Evolutionary conservation across 495 filamentous ascomycete species (phyloP).

Genomic region (Aspergillus sclerotioniger): DNA sequence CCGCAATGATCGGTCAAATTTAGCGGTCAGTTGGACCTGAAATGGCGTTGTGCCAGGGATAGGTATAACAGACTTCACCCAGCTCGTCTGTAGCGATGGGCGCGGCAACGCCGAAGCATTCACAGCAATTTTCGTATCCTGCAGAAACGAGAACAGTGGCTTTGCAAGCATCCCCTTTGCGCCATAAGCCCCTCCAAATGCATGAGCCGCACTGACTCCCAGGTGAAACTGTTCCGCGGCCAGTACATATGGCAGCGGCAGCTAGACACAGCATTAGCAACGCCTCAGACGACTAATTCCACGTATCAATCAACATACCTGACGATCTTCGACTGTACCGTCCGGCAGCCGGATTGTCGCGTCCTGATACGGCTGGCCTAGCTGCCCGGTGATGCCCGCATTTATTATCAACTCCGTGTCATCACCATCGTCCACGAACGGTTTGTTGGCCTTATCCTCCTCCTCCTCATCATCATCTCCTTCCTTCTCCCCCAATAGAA

Average conservation of each 20-base stretch:
- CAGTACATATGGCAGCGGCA: slow-evolving; percentile 31
- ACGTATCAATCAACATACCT: slow-evolving; percentile 19
- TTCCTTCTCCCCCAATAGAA: slow-evolving; percentile 21
- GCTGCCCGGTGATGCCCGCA: slow-evolving; percentile 30
- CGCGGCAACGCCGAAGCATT: slow-evolving; percentile 30
- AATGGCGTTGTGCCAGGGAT: slow-evolving; percentile 37
- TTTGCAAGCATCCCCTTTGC: slow-evolving; percentile 30
- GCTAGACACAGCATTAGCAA: slow-evolving; percentile 22
- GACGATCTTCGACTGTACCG: slow-evolving; percentile 22
- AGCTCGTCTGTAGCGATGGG: slow-evolving; percentile 27
- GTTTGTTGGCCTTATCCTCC: slow-evolving; percentile 5
- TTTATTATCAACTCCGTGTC: slow-evolving; percentile 31
- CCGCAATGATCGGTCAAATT: slow-evolving; percentile 27
- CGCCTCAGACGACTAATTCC: background rate
- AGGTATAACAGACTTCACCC: slow-evolving; percentile 31
- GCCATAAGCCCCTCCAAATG: slow-evolving; percentile 26
- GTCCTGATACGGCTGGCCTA: slow-evolving; percentile 24
- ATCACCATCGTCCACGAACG: background rate
- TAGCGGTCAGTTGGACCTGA: slow-evolving; percentile 27
- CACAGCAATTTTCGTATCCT: slow-evolving; percentile 27
- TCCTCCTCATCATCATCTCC: slow-evolving; percentile 18
- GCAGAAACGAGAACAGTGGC: slow-evolving; percentile 31
- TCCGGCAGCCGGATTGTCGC: slow-evolving; percentile 25
- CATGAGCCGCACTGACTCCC: slow-evolving; percentile 31
- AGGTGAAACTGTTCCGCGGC: slow-evolving; percentile 28